phyloP scores from a whole-genome alignment of 2,329 filamentous ascomycete species.

The Canariomyces notabilis region DNA sequence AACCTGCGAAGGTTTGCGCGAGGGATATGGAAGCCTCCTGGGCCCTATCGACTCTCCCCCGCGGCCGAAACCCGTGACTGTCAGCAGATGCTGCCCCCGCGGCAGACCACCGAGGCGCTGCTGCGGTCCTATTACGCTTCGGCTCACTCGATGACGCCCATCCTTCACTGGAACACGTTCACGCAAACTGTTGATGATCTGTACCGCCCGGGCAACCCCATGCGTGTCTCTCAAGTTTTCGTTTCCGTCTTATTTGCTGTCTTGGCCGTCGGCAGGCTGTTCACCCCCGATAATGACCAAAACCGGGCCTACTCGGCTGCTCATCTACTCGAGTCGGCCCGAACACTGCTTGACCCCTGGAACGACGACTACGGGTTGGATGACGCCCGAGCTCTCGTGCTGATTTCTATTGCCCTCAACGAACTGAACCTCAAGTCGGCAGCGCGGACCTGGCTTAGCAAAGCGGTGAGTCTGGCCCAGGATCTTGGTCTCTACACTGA shows the following conservation, averaged over 20 bases:
- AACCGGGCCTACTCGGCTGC: constrained; percentile 50
- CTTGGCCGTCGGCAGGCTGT: constrained; percentile 75
- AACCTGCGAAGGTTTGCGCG: constrained; percentile 70
- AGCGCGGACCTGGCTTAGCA: constrained; percentile 81
- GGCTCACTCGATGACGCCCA: constrained; percentile 74
- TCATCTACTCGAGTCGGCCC: constrained; percentile 66
- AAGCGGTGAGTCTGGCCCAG: constrained; percentile 73
- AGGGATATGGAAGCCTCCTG: constrained; percentile 75
- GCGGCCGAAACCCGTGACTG: constrained; percentile 25
- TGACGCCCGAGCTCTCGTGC: constrained; percentile 64
- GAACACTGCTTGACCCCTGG: constrained; percentile 72
- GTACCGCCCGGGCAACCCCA: constrained; percentile 60
- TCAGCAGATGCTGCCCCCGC: constrained; percentile 58
- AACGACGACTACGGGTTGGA: constrained; percentile 72
- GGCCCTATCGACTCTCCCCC: constrained; percentile 56
- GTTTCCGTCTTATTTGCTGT: constrained; percentile 76
- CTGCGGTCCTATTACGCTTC: constrained; percentile 71
- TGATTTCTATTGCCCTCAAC: constrained; percentile 73
- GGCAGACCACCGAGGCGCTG: constrained; percentile 64
- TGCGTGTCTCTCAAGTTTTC: constrained; percentile 63
- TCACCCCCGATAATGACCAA: constrained; percentile 53
- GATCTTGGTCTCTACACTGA: constrained; percentile 78
- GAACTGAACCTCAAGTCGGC: constrained; percentile 84
- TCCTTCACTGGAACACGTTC: constrained; percentile 85
- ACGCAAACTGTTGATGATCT: constrained; percentile 69